Evolutionary conservation across 1,139 yeast genomes (phyloP), one percentile per base, ranked within the genome.

Genomic region (Scheffersomyces stambukii): DNA sequence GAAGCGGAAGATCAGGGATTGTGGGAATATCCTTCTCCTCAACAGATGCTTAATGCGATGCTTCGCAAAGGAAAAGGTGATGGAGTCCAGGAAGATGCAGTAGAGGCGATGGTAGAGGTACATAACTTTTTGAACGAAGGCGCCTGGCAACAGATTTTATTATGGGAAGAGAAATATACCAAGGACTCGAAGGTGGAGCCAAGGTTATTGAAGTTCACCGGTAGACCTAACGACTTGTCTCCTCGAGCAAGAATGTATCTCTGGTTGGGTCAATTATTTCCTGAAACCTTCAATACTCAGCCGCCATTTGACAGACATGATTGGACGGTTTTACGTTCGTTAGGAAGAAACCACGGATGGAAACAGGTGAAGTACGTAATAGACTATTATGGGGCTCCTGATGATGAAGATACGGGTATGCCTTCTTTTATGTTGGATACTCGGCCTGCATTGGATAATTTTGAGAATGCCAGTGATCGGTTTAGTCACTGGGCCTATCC

Each of bases 1-100:
- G 75, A 70, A 21, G 51, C 57, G n/a, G 65, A 62, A 3, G 70
- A 63, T 15, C 75, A 74, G 37, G 89, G 94, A 0, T 76, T 80
- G 26, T 91, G 99, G 99, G 98, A 91, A 55, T 91, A 93, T 53
- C 99, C 99, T 2, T 86, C 96, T 2, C 98, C 99, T 1, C 98
- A 91, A 55, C 98, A 91, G 54, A 93, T 91, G 98, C 77, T 88
- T 41, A 89, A 89, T 51, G 99, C 99, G 15, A 91, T 91, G 97
- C 63, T 88, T 24, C 75, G 91, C 41, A 91, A 91, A 59, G 96
- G 96, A 9, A 88, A 88, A 48, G 85, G 80, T 17, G 81, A 82
- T 26, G 85, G 77, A 15, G 74, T 91, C 22, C 93, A 93, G 2
- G 97, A 88, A 53, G 96, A 86, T 40, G 96, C 96, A 0, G 96